Base-by-base conservation (phyloP, 345 rosid species). In the Dimocarpus longan region DNA sequence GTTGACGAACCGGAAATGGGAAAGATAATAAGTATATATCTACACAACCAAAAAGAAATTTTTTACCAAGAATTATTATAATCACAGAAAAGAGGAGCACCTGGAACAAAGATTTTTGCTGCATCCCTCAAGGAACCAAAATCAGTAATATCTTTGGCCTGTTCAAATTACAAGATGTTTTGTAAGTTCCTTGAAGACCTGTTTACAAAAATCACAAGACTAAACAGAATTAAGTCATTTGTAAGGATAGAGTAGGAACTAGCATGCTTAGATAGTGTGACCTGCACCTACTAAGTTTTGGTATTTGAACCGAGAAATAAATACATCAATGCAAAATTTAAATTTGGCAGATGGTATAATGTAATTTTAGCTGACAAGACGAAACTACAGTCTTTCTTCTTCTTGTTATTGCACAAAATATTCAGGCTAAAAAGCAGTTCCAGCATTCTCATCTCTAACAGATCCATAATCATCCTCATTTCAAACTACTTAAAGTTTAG, bases 121-220 rank as follows among this genome's bases (percentile, higher is more conserved):
- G 95, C 98, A 76, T 88, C 87, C 82, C 88, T 95, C 82, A 95
- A 78, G 73, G 99, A 91, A 80, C 99, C 99, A 75, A 95, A 80
- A 71, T 89, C 96, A 0, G 89, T 80, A 62, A 95, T 84, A 82
- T 95, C 98, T 87, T 90, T 81, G 28, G 99, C 99, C 99, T 95
- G 91, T 48, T 72, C 77, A 75, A 80, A 76, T 74, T 69, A 69
- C n/a, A 52, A 77, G 80, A 37, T 5, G 48, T 48, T 46, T 22
- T 7, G 50, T 82, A 18, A 85, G 83, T 79, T 70, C 52, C 71
- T 56, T 2, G 15, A 10, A 19, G 66, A 68, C 70, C 70, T 21
- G 32, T 62, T 46, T 62, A 12, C 62, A 63, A 78, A 81, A 67
- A 74, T 76, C 43, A 44, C n/a, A 54, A 21, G 15, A 60, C 39